Percentiles rank a stretch among this genome's conserved stretches.
phyloP scores from a whole-genome alignment of 257 asterid genomes.

The Nicotiana paniculata region DNA sequence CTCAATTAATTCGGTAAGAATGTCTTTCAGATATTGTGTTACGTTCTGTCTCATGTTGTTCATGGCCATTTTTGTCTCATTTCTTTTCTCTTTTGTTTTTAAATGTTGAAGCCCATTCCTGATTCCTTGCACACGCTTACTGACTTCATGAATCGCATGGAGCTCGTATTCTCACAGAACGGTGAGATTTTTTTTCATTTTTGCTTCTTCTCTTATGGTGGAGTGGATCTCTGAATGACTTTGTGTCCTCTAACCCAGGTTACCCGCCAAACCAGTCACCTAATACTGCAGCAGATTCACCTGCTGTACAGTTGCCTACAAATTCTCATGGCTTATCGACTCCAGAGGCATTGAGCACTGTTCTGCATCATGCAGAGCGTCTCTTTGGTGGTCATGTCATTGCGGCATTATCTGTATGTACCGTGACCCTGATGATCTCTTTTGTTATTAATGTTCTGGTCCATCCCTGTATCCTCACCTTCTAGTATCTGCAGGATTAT shows the following conservation, averaged over 20 bases:
- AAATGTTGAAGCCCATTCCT: slow-evolving; percentile 62
- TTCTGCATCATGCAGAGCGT: slow-evolving; percentile 53
- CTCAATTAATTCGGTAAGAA: slow-evolving; percentile 54
- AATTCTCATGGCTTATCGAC: slow-evolving; percentile 55
- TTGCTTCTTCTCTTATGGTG: slow-evolving; percentile 7
- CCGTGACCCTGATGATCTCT: background rate
- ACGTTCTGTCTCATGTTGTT: background rate
- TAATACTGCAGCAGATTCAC: slow-evolving; percentile 24
- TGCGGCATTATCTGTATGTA: slow-evolving; percentile 80
- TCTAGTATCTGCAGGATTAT: background rate
- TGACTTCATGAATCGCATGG: slow-evolving; percentile 81
- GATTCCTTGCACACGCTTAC: slow-evolving; percentile 81
- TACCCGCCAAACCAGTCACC: slow-evolving; percentile 48
- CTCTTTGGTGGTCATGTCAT: slow-evolving; percentile 65
- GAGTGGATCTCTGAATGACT: slow-evolving; percentile 5
- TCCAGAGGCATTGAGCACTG: slow-evolving; percentile 59
- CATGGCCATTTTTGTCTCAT: background rate
- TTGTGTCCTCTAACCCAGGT: slow-evolving; percentile 25
- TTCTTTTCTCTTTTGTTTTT: slow-evolving; percentile 14
- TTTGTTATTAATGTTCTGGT: background rate
- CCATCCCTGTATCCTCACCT: background rate
- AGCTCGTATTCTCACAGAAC: slow-evolving; percentile 49
- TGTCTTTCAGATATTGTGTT: background rate
- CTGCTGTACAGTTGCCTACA: slow-evolving; percentile 48
- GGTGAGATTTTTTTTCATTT: slow-evolving; percentile 34